These are phyloP conservation scores for Purshia tridentata DNA, from an alignment of 306 rosid genomes.

Conservation along the genomic window DNA sequence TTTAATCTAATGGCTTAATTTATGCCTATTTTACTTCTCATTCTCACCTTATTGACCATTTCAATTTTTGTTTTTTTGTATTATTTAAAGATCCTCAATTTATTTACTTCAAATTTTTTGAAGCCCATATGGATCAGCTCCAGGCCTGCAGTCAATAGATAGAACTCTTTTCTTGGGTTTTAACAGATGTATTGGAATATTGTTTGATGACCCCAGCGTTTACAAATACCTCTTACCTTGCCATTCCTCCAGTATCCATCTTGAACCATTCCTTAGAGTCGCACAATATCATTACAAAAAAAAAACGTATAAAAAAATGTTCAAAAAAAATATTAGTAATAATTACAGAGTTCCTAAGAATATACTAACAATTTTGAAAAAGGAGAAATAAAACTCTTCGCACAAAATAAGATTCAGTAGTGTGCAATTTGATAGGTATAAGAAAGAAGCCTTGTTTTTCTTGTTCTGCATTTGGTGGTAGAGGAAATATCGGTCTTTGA, in stretches of 20 bases:
- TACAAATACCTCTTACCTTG: background rate
- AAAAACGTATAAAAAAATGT: background rate
- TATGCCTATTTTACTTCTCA: too few species aligned
- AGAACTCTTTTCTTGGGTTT: background rate
- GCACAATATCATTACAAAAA: background rate
- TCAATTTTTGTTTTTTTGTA: too few species aligned
- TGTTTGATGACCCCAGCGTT: background rate
- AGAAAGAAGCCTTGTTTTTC: background rate
- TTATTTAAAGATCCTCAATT: too few species aligned
- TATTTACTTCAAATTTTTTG: too few species aligned
- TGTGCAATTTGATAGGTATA: background rate
- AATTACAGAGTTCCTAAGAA: background rate
- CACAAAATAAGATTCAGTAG: too few species aligned
- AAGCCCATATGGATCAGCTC: background rate
- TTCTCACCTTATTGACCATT: too few species aligned
- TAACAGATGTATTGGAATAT: background rate
- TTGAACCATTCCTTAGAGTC: background rate
- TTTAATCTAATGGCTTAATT: background rate
- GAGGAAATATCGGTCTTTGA: background rate
- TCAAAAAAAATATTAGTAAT: background rate
- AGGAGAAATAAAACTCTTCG: too few species aligned
- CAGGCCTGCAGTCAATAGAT: background rate
- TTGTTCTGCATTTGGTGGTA: background rate
- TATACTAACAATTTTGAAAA: too few species aligned
- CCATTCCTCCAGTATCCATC: background rate